These are phyloP conservation scores for Acer yangbiense DNA, from an alignment of 345 rosid genomes.

Conservation along the genomic window DNA sequence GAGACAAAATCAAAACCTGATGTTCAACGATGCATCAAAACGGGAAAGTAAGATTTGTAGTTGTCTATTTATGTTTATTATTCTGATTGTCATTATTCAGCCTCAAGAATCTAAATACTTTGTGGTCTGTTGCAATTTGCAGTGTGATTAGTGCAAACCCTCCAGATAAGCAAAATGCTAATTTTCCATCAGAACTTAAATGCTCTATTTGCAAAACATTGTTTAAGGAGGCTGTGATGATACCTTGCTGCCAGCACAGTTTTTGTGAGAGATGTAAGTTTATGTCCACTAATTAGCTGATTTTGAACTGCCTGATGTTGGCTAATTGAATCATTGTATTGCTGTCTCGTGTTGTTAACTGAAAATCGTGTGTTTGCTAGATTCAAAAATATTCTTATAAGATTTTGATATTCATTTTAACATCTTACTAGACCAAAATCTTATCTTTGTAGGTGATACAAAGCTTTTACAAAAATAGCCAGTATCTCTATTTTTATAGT, in stretches of 20 bases:
- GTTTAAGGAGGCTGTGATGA: slow-evolving; percentile 58
- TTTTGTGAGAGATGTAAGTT: slow-evolving; percentile 55
- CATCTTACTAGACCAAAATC: not conserved
- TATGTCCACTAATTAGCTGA: not conserved
- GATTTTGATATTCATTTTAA: not conserved
- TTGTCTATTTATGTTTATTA: not conserved
- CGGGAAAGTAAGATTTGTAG: slow-evolving; percentile 27
- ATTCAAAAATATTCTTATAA: not conserved
- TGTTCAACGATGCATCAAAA: slow-evolving; percentile 24
- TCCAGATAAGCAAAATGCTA: slow-evolving; percentile 23
- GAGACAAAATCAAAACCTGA: slow-evolving; percentile 24
- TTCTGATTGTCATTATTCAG: slow-evolving; percentile 12
- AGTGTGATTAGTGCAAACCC: slow-evolving; percentile 25
- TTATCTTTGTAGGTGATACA: not conserved
- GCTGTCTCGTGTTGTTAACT: not conserved
- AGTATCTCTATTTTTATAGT: not conserved
- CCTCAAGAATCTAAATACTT: slow-evolving; percentile 2
- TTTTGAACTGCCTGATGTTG: not conserved
- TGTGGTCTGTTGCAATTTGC: slow-evolving; percentile 10
- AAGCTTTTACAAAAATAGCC: no score
- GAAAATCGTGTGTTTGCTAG: not conserved
- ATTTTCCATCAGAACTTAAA: slow-evolving; percentile 46
- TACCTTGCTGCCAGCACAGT: slow-evolving; percentile 64
- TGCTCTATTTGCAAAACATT: slow-evolving; percentile 43
- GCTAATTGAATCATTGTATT: not conserved